These are phyloP conservation scores for Neurospora sp. DNA, from an alignment of 2,329 filamentous ascomycete species.

Conservation along the genomic window DNA sequence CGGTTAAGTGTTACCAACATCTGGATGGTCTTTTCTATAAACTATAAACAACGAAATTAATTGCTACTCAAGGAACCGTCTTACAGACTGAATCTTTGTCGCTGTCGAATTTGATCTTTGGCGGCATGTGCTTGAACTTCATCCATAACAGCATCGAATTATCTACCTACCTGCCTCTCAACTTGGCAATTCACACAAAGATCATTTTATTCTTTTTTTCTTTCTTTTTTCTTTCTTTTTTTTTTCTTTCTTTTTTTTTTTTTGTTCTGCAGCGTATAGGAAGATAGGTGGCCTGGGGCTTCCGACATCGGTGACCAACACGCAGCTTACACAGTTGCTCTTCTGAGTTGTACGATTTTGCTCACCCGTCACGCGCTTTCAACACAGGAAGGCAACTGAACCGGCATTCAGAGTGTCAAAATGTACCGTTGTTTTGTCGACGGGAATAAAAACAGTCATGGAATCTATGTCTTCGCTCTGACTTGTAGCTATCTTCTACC, in stretches of 20 bases:
- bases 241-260: too few relatives aligned
- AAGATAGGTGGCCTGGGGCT: background rate
- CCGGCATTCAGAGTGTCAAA: background rate
- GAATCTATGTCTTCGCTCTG: background rate
- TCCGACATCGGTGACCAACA: background rate
- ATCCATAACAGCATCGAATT: background rate
- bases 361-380: background rate
- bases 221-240: background rate
- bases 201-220: background rate
- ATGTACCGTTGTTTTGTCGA: background rate
- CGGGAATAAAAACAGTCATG: background rate
- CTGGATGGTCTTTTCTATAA: background rate
- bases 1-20: background rate
- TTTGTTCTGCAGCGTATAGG: background rate
- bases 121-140: background rate
- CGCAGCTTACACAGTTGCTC: background rate
- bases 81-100: background rate
- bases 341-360: background rate
- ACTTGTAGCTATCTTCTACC: background rate
- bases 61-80: background rate
- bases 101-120: background rate
- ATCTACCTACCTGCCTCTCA: background rate
- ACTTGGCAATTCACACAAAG: background rate
- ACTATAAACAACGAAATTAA: background rate
- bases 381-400: background rate